A percentile compares a stretch with the other conserved stretches of the same genome.
Evolutionary conservation across 257 asterid genomes (phyloP).

Genomic region (Solanum sitiens): DNA sequence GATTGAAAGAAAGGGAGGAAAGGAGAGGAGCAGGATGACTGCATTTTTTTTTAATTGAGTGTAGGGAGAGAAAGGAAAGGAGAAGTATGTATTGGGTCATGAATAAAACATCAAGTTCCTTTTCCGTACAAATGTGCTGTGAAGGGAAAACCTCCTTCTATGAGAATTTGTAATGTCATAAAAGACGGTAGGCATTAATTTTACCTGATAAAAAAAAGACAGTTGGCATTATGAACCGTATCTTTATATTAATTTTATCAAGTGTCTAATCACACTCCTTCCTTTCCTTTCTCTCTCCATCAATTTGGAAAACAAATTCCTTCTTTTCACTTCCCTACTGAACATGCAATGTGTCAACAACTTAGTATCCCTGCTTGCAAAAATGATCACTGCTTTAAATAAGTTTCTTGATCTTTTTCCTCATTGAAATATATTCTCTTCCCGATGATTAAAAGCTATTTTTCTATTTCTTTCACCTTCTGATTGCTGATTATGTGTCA

Average conservation of each 20-base stretch:
- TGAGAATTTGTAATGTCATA: background rate
- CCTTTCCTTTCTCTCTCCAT: background rate
- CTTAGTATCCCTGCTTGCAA: background rate
- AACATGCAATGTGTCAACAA: background rate
- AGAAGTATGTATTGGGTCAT: background rate
- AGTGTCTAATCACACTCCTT: background rate
- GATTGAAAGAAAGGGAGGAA: background rate
- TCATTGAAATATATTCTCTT: background rate
- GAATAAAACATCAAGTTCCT: background rate
- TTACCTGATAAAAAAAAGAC: background rate
- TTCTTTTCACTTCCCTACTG: background rate
- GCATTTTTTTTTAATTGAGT: background rate
- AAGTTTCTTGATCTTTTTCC: background rate
- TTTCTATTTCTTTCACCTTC: background rate
- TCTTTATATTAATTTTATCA: background rate
- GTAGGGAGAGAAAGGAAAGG: background rate
- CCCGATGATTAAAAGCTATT: background rate
- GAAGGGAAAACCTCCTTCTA: background rate
- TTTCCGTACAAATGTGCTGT: background rate
- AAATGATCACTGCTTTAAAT: background rate
- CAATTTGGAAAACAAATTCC: background rate
- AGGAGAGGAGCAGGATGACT: background rate
- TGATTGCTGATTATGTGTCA: background rate
- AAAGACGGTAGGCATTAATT: background rate
- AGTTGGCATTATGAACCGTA: background rate